phyloP scores from a whole-genome alignment of 805 yeast genomes.

The Wickerhamiella domercqiae region DNA sequence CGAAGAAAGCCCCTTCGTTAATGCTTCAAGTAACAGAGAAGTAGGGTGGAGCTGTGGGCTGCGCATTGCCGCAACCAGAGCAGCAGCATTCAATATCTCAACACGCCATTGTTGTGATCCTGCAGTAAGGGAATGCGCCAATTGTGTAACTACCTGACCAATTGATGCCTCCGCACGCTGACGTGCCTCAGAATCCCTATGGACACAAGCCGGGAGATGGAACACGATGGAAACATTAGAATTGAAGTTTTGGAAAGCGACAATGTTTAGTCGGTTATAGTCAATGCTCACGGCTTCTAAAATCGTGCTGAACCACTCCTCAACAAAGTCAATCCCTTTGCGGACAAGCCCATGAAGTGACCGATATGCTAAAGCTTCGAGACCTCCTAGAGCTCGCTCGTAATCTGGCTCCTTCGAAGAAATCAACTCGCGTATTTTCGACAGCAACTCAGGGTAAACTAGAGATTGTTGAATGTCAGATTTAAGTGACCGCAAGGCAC shows the following conservation, averaged over 20 bases:
- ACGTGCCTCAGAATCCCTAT: too few relatives aligned
- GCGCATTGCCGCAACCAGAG: not conserved
- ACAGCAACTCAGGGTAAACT: conserved; percentile 24
- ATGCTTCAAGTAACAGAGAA: not conserved
- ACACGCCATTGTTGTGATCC: conserved; percentile 6
- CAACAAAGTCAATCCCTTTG: too few relatives aligned
- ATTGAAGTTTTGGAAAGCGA: too few relatives aligned
- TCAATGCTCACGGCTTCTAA: conserved; percentile 46
- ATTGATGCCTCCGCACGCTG: not conserved
- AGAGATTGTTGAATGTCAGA: conserved; percentile 38
- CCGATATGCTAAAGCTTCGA: conserved; percentile 40
- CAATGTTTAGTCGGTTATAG: conserved; percentile 38
- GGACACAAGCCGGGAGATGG: too few relatives aligned
- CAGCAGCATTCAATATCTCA: not conserved
- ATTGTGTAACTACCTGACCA: not conserved
- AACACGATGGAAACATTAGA: not conserved
- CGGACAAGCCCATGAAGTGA: conserved; percentile 40
- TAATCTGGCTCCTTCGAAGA: conserved; percentile 34
- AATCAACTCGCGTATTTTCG: conserved; percentile 24
- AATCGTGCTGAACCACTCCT: conserved; percentile 32
- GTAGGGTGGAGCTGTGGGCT: conserved; percentile 1
- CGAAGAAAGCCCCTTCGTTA: not conserved
- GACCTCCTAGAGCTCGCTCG: conserved; percentile 47
- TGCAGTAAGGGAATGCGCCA: not conserved
- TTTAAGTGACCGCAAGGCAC: conserved; percentile 53